phyloP scores from a whole-genome alignment of 2,329 filamentous ascomycete species.

The Fusarium goolgardi region DNA sequence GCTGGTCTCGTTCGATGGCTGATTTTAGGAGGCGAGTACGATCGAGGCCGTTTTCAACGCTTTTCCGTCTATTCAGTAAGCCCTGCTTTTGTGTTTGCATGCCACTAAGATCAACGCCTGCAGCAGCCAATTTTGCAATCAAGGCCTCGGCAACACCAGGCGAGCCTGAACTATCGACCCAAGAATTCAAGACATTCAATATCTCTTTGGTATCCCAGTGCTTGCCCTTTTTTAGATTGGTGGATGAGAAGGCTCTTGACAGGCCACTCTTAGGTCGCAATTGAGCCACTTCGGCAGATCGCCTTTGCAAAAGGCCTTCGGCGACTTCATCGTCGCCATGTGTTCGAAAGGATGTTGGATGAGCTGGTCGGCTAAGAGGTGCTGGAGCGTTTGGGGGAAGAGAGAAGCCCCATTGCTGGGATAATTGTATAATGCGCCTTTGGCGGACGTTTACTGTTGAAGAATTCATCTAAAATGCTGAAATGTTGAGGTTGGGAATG shows the following conservation, averaged over 20 bases:
- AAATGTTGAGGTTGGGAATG: slow-evolving; percentile 19
- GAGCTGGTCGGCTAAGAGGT: slow-evolving; percentile 57
- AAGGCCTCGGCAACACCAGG: slow-evolving; percentile 68
- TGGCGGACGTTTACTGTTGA: slow-evolving; percentile 55
- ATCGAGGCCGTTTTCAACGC: slow-evolving; percentile 61
- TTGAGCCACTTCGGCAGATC: slow-evolving; percentile 53
- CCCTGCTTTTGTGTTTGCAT: slow-evolving; percentile 60
- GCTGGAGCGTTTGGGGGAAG: slow-evolving; percentile 54
- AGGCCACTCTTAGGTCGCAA: slow-evolving; percentile 55
- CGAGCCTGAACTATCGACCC: slow-evolving; percentile 62
- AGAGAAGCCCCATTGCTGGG: slow-evolving; percentile 62
- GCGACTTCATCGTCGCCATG: slow-evolving; percentile 63
- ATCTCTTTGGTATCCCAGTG: slow-evolving; percentile 65
- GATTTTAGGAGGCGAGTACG: slow-evolving; percentile 63
- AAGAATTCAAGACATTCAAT: slow-evolving; percentile 62
- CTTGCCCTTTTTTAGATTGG: slow-evolving; percentile 60
- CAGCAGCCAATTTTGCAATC: slow-evolving; percentile 60
- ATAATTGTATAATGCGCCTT: slow-evolving; percentile 62
- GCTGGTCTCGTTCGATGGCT: slow-evolving; percentile 62
- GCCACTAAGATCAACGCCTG: slow-evolving; percentile 64
- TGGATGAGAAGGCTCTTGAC: slow-evolving; percentile 54
- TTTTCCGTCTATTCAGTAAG: slow-evolving; percentile 62
- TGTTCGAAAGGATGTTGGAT: slow-evolving; percentile 58
- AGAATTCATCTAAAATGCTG: slow-evolving; percentile 46
- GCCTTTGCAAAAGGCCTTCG: slow-evolving; percentile 65